Evolutionary conservation across 768 basidiomycete genomes (phyloP), one percentile per base, ranked within the genome.

Genomic region (Pleurotus salmoneostramineus): DNA sequence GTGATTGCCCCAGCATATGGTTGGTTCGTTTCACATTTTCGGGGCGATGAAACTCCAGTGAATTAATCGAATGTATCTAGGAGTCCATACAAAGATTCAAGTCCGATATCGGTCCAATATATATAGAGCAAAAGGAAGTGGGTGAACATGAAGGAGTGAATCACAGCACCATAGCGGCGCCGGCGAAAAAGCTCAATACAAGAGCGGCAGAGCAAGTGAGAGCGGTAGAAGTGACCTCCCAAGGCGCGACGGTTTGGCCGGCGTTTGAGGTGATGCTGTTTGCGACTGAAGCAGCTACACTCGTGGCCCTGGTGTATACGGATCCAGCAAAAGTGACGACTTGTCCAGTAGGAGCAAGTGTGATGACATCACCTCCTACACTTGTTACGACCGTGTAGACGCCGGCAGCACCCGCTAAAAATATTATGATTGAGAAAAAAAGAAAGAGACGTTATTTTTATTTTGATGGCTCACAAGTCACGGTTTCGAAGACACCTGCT

Each of bases 351-450:
- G 79, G 82, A 12, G 50, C 42, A 14, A 61, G 52, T n/a, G 60
- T 61, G 33, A 61, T 61, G 31, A 57, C 60, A 21, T 55, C 40
- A 7, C 87, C 87, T 6, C 85, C 88, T 8, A 66, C 77, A 40
- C 80, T 82, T 10, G 83, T 85, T 32, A 89, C 69, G 15, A 88
- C 66, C 11, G 83, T 89, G 50, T 75, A 70, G 2, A 73, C 80
- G 6, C 71, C 58, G 11, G 81, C 86, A n/a, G 74, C 84, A 56
- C 77, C 64, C 33, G 84, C 88, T 89, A 52, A 17, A 56, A 48
- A 44, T 67, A 27, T 27, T 27, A 27, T 27, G 21, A n/a, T 27
- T 27, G 21, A 27, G 21, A 27, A 27, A 27, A 27, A 27, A 27
- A 27, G 21, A 40, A 43, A 46, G 37, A 27, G 31, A 44, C 27